Evolutionary conservation across 225 moss, liverwort and hornwort genomes (phyloP).

Genomic region (Neckera pumila): DNA sequence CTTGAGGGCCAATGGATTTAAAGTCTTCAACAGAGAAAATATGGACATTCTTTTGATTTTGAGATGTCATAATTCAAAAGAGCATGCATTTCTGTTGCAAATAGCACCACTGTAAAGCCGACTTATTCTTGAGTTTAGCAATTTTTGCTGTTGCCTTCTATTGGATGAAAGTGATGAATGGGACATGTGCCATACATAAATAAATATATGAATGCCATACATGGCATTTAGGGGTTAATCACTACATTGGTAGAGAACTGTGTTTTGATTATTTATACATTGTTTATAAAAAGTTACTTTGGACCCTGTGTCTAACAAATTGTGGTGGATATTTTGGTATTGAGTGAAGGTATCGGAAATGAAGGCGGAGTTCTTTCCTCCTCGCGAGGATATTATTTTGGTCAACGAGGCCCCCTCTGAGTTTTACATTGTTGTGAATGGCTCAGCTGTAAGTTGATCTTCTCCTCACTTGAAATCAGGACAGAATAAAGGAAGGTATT

Average conservation of each 20-base stretch:
- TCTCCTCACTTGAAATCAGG: neutral
- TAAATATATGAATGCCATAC: too few relatives aligned
- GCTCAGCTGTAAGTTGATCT: slow-evolving; percentile 58
- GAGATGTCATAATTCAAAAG: neutral
- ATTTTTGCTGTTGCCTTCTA: neutral
- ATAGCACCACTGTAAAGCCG: too few relatives aligned
- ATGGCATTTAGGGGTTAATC: neutral
- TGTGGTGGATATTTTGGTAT: neutral
- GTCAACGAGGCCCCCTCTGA: slow-evolving; percentile 92
- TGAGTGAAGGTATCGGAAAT: slow-evolving; percentile 71
- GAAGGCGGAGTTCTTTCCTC: slow-evolving; percentile 89
- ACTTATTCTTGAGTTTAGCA: neutral
- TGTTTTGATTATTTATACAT: neutral
- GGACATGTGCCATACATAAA: too few relatives aligned
- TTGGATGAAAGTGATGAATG: neutral
- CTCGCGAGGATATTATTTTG: slow-evolving; percentile 71
- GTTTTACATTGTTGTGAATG: slow-evolving; percentile 85
- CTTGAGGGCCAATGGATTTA: too few relatives aligned
- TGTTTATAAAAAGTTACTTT: neutral
- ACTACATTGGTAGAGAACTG: neutral
- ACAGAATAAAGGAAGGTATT: neutral
- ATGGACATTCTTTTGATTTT: neutral
- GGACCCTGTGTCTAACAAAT: neutral
- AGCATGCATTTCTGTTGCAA: neutral
- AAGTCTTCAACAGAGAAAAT: neutral